Evolutionary conservation across 495 filamentous ascomycete genomes (phyloP), one percentile per base, ranked within the genome.

Genomic region (Geoglossum glabrum): DNA sequence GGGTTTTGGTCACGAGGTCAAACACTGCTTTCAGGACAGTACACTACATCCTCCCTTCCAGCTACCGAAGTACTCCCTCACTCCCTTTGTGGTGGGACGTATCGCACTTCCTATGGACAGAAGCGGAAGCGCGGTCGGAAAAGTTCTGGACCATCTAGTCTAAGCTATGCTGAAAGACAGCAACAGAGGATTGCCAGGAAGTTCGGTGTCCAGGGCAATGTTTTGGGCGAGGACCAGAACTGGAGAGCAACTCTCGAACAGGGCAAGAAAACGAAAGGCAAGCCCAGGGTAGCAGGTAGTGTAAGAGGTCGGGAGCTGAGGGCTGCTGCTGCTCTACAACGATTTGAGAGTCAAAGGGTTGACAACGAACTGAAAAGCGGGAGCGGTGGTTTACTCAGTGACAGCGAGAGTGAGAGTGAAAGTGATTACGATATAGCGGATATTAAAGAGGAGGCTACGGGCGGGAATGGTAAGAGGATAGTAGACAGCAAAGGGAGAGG

Each of bases 1-100:
- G 86, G 86, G 0, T 66, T 90, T 33, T 90, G 86, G 86, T 82
- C 84, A 1, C 65, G 76, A 21, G 86, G 86, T 0, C 72, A 76
- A 51, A 64, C 74, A 0, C 61, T 90, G 5, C 62, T 73, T 52
- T 80, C 75, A 3, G 83, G 80, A 7, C 66, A 73, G 54, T 84
- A 77, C 56, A 73, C 76, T 26, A 68, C 68, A 25, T 73, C 79
- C 46, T 70, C 65, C 5, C 71, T 79, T 11, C 70, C 69, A 4
- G 72, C 72, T 0, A 72, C 72, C 31, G 74, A 77, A 36, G 65
- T 73, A 4, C 64, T 86, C 10, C 81, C 82, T 0, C 74, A 79
- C 56, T 74, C 82, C 64, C 67, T 86, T 21, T 88, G 84, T 63
- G 84, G 84, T 30, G 84, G 84, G 5, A 84, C 78, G 21, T 85